Percentiles rank a stretch among this genome's conserved stretches.
Evolutionary conservation across 2,329 filamentous ascomycete genomes (phyloP).

Genomic region (Didymella arachidicola): DNA sequence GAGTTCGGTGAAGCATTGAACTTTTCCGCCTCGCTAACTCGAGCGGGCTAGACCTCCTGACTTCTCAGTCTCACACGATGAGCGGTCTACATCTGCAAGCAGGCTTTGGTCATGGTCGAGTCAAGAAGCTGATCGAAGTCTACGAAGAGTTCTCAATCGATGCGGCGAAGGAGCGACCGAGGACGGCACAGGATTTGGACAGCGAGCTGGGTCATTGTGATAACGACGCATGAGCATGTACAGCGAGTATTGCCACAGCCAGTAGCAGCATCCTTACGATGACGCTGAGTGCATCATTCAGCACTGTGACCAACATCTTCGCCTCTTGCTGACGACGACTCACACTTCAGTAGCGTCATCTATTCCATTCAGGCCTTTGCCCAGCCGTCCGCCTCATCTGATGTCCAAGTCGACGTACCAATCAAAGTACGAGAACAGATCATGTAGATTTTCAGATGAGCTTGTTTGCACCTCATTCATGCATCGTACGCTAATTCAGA

Average conservation of each 20-base stretch:
- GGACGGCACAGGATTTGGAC: not conserved
- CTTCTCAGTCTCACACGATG: not conserved
- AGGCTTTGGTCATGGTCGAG: not conserved
- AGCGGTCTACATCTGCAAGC: not conserved
- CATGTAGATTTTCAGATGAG: slow-evolving; percentile 4
- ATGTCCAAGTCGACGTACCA: not conserved
- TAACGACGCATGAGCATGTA: slow-evolving; percentile 8
- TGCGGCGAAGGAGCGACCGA: not conserved
- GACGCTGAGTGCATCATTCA: not conserved
- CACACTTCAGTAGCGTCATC: not conserved
- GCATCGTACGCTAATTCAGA: not conserved
- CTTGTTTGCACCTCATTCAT: slow-evolving; percentile 19
- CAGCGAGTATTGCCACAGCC: slow-evolving; percentile 6
- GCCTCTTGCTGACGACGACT: not conserved
- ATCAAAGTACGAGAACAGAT: not conserved
- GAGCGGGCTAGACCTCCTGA: not conserved
- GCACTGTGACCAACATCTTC: not conserved
- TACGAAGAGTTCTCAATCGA: not conserved
- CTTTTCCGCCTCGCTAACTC: not conserved
- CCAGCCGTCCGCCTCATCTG: not conserved
- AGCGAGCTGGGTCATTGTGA: not conserved
- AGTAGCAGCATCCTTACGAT: slow-evolving; percentile 6
- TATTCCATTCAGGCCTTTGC: not conserved
- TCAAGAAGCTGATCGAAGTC: not conserved
- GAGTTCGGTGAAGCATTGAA: slow-evolving; percentile 7